Percentiles rank a stretch among this genome's conserved stretches.
These are phyloP conservation scores for Plasmodium gaboni DNA, from an alignment of 169 alveolate species.

Conservation along the genomic window DNA sequence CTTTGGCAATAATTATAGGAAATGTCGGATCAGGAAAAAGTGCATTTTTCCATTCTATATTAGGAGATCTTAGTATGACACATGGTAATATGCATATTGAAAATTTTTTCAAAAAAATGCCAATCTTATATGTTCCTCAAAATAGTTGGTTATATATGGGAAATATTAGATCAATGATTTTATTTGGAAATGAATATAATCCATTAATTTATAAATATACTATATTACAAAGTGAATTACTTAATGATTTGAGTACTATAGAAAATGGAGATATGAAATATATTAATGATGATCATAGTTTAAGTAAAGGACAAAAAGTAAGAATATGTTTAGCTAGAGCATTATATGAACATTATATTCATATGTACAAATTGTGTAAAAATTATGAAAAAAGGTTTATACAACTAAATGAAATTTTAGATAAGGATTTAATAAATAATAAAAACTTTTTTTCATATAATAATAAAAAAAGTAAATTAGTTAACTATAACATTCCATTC, in stretches of 20 bases:
- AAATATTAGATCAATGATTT: conserved; percentile 84
- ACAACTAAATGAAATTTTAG: background rate
- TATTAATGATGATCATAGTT: conserved; percentile 82
- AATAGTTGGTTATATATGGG: conserved; percentile 88
- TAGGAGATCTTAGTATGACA: conserved; percentile 76
- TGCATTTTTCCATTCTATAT: conserved; percentile 86
- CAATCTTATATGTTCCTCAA: conserved; percentile 87
- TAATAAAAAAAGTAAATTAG: background rate
- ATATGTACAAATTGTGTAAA: conserved; percentile 22
- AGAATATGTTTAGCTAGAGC: conserved; percentile 94
- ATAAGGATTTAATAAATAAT: conserved; percentile 23
- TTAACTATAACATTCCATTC: background rate
- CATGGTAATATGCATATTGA: conserved; percentile 36
- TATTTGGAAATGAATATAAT: conserved; percentile 84
- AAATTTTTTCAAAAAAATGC: conserved; percentile 72
- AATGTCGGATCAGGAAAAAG: conserved; percentile 94
- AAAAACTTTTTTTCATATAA: background rate
- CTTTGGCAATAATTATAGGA: conserved; percentile 85
- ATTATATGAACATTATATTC: conserved; percentile 81
- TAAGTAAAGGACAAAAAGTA: conserved; percentile 95
- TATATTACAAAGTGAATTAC: conserved; percentile 79
- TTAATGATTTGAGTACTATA: conserved; percentile 83
- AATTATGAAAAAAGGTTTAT: conserved; percentile 1
- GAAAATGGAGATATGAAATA: conserved; percentile 82
- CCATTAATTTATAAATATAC: conserved; percentile 72